Conservation (phyloP, 2,329 filamentous ascomycete genomes). For the Fusarium pseudonygamai region DNA sequence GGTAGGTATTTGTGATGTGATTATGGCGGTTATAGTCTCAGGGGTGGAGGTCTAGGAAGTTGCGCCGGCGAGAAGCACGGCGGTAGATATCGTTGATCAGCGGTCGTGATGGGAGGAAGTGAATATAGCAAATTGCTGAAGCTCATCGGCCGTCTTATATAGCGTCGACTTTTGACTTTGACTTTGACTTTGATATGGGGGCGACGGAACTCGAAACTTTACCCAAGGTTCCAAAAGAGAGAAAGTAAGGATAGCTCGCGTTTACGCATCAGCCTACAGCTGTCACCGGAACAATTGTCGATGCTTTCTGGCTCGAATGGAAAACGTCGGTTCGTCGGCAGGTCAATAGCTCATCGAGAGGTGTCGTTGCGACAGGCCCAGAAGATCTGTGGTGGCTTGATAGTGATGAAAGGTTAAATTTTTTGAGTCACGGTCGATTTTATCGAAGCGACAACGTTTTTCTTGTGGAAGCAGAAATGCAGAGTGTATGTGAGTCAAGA, state of each 20-base stretch:
- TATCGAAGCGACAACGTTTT: constrained; percentile 12
- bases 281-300: constrained; percentile 34
- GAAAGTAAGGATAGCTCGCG: constrained; percentile 48
- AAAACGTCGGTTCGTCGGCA: constrained; percentile 27
- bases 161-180: constrained; percentile 5
- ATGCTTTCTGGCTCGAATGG: constrained; percentile 16
- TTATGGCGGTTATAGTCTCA: constrained; percentile 19
- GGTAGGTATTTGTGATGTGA: constrained; percentile 37
- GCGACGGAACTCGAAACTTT: constrained; percentile 38
- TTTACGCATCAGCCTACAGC: constrained; percentile 51
- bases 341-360: constrained; percentile 46
- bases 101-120: constrained; percentile 23
- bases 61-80: constrained; percentile 46
- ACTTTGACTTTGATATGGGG: neutral
- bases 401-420: constrained; percentile 4
- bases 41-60: constrained; percentile 30
- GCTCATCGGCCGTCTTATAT: constrained; percentile 40
- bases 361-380: constrained; percentile 26
- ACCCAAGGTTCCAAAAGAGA: constrained; percentile 47
- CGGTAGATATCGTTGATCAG: constrained; percentile 34
- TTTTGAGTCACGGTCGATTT: constrained; percentile 23
- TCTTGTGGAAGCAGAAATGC: constrained; percentile 18
- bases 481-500: constrained; percentile 36
- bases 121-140: constrained; percentile 29
- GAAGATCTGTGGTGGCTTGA: constrained; percentile 11